Evolutionary conservation across 768 basidiomycete species (phyloP).

Genomic region (Tricholoma flavovirens): DNA sequence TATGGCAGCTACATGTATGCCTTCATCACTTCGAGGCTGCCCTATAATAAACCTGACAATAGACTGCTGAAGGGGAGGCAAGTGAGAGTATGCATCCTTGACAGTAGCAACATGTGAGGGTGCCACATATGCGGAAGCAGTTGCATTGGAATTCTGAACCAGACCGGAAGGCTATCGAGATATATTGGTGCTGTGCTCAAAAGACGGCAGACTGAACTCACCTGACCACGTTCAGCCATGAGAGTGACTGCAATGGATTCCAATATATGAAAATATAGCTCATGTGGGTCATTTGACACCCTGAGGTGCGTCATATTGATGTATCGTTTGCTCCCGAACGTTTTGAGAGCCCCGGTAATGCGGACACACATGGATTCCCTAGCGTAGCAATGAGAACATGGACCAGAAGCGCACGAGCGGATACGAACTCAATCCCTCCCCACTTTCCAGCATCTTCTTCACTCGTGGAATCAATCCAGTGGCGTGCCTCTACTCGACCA

Average conservation of each 20-base stretch:
- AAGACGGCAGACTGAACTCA: slow-evolving; percentile 26
- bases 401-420: not conserved
- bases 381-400: slow-evolving; percentile 1
- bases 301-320: slow-evolving; percentile 76
- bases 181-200: not conserved
- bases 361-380: slow-evolving; percentile 79
- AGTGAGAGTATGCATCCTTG: slow-evolving; percentile 44
- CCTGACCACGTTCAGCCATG: slow-evolving; percentile 60
- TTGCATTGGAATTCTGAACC: slow-evolving; percentile 18
- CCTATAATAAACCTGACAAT: slow-evolving; percentile 65
- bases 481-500: slow-evolving; percentile 68
- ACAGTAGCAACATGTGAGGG: slow-evolving; percentile 24
- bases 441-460: slow-evolving; percentile 49
- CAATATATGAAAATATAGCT: slow-evolving; percentile 76
- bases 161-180: slow-evolving; percentile 26
- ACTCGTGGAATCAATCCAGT: slow-evolving; percentile 70
- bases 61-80: slow-evolving; percentile 53
- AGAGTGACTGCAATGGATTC: slow-evolving; percentile 70
- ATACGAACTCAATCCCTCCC: slow-evolving; percentile 40
- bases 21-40: slow-evolving; percentile 46
- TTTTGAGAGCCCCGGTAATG: slow-evolving; percentile 76
- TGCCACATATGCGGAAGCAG: slow-evolving; percentile 38
- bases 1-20: slow-evolving; percentile 70
- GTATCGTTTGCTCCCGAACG: slow-evolving; percentile 75
- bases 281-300: slow-evolving; percentile 60